phyloP scores from a whole-genome alignment of 352 stramenopile species.

The Phytopythium montanum region DNA sequence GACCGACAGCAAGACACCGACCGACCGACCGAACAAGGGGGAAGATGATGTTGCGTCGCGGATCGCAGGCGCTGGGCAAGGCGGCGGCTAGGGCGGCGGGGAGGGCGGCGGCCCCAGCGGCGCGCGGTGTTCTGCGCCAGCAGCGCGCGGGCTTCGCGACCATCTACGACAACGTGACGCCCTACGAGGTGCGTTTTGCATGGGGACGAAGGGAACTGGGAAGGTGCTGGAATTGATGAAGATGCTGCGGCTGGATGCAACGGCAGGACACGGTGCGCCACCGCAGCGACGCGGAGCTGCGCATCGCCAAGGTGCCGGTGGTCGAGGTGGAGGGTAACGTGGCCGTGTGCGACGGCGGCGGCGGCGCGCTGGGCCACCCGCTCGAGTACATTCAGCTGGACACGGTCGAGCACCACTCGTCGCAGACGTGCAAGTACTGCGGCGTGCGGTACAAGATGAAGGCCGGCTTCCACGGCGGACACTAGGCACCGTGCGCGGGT shows the following conservation, averaged over 20 bases:
- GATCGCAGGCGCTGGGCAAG: conserved; percentile 21
- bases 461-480: conserved; percentile 54
- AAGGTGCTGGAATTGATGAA: too few species aligned
- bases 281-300: conserved; percentile 87
- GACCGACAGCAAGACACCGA: too few species aligned
- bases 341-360: conserved; percentile 95
- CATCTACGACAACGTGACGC: conserved; percentile 67
- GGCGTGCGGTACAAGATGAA: conserved; percentile 90
- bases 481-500: conserved; percentile 24
- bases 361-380: conserved; percentile 95
- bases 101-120: conserved; percentile 12
- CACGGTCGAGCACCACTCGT: conserved; percentile 66
- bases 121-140: conserved; percentile 14
- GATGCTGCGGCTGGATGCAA: too few species aligned
- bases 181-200: conserved; percentile 54
- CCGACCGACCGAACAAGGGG: not conserved
- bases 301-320: conserved; percentile 84
- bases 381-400: conserved; percentile 95
- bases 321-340: conserved; percentile 91
- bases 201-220: too few species aligned
- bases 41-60: conserved; percentile 41
- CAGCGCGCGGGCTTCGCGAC: conserved; percentile 50
- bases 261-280: conserved; percentile 75
- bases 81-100: conserved; percentile 21
- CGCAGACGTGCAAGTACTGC: conserved; percentile 92